Evolutionary conservation across 2,329 filamentous ascomycete species (phyloP), one percentile per base, ranked within the genome.

Genomic region (Diaporthe longicolla): DNA sequence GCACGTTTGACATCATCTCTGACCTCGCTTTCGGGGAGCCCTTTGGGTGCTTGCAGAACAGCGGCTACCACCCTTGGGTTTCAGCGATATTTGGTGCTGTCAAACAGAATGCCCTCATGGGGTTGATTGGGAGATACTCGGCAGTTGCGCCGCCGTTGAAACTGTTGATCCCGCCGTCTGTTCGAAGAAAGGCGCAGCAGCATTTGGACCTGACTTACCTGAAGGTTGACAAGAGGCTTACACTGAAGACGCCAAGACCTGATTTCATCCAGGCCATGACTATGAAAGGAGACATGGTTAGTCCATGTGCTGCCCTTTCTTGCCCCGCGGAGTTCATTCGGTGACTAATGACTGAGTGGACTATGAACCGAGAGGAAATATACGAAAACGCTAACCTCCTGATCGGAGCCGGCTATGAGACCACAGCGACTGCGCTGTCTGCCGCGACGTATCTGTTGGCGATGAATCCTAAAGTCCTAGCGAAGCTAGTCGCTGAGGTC

Each of bases 401-500:
- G 15, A 73, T 75, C 13, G 57, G 35, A 59, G 78, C 76, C 1
- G 78, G 78, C 4, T 77, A 75, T 13, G 78, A 79, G 52, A 79
- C 78, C 1, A 76, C 77, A 13, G 77, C 78, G 0, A 78, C 77
- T 0, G 24, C 76, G 19, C 72, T 79, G 11, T 74, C 71, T 1
- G 77, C 74, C 0, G 70, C 79, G n/a, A 78, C 76, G 0, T 82
- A 80, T 52, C 78, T 82, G 73, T 71, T 83, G 29, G 76, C 79
- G 4, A 77, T 74, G n/a, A 81, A 82, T n/a, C 82, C 81, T 0
- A 65, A 79, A 1, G 77, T 76, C 1, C 65, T 82, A n/a, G 35
- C 78, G 3, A 83, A 78, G 55, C 76, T 87, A 52, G 76, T 75
- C 0, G 29, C 79, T 0, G 86, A 88, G 76, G 78, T 88, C 3